These are phyloP conservation scores for Porogramme epimiltina DNA, from an alignment of 1,284 basidiomycete species.

Conservation along the genomic window DNA sequence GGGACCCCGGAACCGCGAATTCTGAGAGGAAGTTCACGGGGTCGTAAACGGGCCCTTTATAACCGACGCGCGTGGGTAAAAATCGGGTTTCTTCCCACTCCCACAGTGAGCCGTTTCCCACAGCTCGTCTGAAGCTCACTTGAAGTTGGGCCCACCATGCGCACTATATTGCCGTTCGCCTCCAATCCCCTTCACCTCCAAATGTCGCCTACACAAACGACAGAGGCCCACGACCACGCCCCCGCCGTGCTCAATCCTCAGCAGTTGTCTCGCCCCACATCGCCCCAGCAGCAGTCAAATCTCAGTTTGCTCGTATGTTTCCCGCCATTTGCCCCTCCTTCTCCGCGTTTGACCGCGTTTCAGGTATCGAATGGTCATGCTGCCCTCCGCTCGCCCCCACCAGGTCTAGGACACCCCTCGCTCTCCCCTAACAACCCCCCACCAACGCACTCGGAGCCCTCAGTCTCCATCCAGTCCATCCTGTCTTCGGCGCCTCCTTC, in stretches of 20 bases:
- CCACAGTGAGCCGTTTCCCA: conserved; percentile 34
- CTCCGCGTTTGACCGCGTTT: conserved; percentile 27
- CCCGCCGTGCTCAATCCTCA: conserved; percentile 34
- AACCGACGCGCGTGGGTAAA: conserved; percentile 39
- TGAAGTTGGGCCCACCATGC: conserved; percentile 34
- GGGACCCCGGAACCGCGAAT: conserved; percentile 26
- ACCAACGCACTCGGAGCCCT: conserved; percentile 15
- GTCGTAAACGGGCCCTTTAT: conserved; percentile 34
- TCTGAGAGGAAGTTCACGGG: conserved; percentile 25
- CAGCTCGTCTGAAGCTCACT: conserved; percentile 28
- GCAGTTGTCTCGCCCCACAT: conserved; percentile 37
- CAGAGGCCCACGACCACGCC: conserved; percentile 36
- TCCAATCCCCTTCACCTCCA: conserved; percentile 38
- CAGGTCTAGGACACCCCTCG: conserved; percentile 27
- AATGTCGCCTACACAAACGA: conserved; percentile 44
- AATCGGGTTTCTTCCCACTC: conserved; percentile 38
- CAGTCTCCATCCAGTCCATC: conserved; percentile 41
- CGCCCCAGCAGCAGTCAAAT: conserved; percentile 38
- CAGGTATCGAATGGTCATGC: conserved; percentile 30
- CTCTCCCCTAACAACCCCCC: conserved; percentile 29
- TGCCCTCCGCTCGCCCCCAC: conserved; percentile 26
- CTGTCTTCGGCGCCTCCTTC: conserved; percentile 34
- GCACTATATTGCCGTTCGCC: conserved; percentile 36
- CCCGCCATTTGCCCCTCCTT: conserved; percentile 31
- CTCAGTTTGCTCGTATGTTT: conserved; percentile 44